Evolutionary conservation across 139 green algal genomes (phyloP), one percentile per base, ranked within the genome.

Genomic region (Nannochloris sp.): DNA sequence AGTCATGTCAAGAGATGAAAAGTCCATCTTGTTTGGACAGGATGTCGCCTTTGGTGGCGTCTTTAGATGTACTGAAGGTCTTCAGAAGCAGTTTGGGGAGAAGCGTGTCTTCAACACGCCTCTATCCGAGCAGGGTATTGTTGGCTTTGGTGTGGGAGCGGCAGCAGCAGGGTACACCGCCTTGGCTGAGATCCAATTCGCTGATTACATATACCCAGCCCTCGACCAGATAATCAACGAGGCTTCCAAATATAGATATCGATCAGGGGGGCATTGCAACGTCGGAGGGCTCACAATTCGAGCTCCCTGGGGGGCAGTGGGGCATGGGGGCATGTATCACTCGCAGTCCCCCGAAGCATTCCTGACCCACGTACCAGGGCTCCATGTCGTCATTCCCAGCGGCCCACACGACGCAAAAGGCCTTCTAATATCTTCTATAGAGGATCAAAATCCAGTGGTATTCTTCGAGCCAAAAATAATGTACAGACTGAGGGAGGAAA

Each of bases 191-290:
- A 94, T 96, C 36, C 89, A 95, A 74, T 95, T 96, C 78, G 70
- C 84, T 2, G 83, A 94, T 73, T 95, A 95, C 78, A 95, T 96
- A 29, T 94, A 87, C 68, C 90, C 90, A 0, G 91, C 91, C 3
- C 95, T 96, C 72, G 91, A 97, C 60, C 90, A 96, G 70, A 80
- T 97, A 28, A 88, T 89, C 5, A 95, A 94, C 61, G 90, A 96
- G 66, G 86, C 85, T 10, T 82, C 90, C 36, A 97, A 97, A 72
- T 95, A 90, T 62, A 72, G 89, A 29, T 97, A 96, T 74, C 79
- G 91, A 33, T 89, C 78, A 48, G 91, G 90, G 4, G 77, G 79
- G 29, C 43, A 51, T 44, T 97, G 90, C 69, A 65, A 90, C 59
- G 86, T 83, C 44, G 90, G 90, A 1, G 89, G 90, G 0, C 72